Conservation (phyloP, 805 yeast species). For the Vanderwaltozyma tropicalis region DNA sequence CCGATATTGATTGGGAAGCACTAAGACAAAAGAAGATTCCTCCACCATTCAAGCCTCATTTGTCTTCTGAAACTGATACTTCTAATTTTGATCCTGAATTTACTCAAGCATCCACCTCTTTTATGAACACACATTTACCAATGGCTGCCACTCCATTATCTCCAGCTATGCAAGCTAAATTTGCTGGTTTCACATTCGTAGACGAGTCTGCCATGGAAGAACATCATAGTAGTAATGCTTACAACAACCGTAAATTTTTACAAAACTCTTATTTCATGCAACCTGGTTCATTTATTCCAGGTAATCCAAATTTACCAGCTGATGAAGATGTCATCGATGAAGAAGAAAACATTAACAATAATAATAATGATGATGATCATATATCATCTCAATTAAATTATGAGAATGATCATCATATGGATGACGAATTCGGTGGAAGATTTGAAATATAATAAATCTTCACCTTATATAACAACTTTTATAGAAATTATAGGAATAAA, state of each 20-base stretch:
- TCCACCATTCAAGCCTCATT: constrained; percentile 95
- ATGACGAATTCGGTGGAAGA: constrained; percentile 80
- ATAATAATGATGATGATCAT: constrained; percentile 34
- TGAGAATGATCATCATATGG: constrained; percentile 50
- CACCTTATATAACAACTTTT: no score
- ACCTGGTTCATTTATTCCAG: constrained; percentile 68
- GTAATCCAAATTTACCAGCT: constrained; percentile 69
- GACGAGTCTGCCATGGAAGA: constrained; percentile 91
- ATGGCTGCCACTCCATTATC: constrained; percentile 51
- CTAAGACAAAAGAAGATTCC: constrained; percentile 72
- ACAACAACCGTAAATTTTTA: constrained; percentile 26
- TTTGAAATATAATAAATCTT: constrained; percentile 51
- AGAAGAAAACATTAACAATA: constrained; percentile 25
- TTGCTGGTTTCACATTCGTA: constrained; percentile 93
- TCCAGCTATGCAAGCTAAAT: constrained; percentile 92
- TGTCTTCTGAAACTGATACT: constrained; percentile 83
- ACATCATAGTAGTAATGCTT: constrained; percentile 41
- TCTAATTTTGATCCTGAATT: constrained; percentile 97
- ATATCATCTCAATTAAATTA: constrained; percentile 1
- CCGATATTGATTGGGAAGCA: constrained; percentile 83
- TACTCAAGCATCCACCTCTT: constrained; percentile 82
- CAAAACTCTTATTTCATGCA: constrained; percentile 34
- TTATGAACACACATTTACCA: constrained; percentile 49
- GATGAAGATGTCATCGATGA: constrained; percentile 80
- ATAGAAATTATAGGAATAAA: no score